Evolutionary conservation across 139 green algal species (phyloP).

Genomic region (Edaphochlamys debaryana): DNA sequence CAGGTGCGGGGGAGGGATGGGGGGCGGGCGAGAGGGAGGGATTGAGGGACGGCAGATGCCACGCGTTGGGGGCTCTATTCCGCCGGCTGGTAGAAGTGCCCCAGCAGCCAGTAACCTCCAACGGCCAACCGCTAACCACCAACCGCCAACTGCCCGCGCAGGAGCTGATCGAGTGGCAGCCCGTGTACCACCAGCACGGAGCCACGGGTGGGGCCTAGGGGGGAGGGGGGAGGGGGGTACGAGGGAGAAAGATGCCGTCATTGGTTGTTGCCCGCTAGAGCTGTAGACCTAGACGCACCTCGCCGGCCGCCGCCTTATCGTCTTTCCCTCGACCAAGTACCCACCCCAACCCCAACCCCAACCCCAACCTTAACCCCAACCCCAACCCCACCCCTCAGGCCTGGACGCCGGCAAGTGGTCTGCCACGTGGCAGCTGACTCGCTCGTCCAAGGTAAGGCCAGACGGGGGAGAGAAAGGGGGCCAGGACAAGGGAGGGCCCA

Average conservation of each 20-base stretch:
- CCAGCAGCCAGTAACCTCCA: neutral
- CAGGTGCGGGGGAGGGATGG: neutral
- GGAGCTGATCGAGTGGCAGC: conserved; percentile 96
- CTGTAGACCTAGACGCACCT: no score
- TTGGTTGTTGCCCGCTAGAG: neutral
- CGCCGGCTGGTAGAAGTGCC: no score
- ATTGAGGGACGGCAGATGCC: neutral
- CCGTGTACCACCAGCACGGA: conserved; percentile 84
- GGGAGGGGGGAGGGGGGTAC: neutral
- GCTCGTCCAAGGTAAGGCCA: conserved; percentile 76
- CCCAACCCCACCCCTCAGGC: neutral
- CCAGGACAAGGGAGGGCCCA: no score
- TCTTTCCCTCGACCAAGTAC: no score
- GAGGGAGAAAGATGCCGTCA: no score
- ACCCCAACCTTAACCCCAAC: no score
- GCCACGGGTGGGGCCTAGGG: conserved; percentile 40
- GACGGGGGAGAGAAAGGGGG: no score
- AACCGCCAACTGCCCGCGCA: conserved; percentile 36
- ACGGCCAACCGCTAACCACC: neutral
- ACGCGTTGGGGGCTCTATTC: neutral
- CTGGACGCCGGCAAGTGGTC: conserved; percentile 77
- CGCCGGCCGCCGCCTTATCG: no score
- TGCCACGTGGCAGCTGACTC: conserved; percentile 75
- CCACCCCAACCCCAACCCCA: no score
- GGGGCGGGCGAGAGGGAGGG: neutral